Conservation (phyloP, 2,329 filamentous ascomycete genomes). For the Fonsecaea multimorphosa region DNA sequence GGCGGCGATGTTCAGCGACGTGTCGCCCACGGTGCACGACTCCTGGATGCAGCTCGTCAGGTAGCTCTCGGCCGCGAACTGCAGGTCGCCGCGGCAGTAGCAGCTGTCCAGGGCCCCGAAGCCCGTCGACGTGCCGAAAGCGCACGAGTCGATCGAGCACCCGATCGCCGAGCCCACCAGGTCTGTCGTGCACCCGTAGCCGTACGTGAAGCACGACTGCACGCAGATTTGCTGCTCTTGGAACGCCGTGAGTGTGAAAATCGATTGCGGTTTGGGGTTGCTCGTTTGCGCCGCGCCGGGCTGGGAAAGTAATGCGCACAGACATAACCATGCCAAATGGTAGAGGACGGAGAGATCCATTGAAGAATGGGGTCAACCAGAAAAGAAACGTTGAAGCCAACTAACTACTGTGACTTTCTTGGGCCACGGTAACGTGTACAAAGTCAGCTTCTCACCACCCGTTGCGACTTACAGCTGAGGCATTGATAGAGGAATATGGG, state of each 20-base stretch:
- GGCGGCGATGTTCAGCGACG: slow-evolving; percentile 6
- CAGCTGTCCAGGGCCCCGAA: slow-evolving; percentile 16
- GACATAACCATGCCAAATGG: neutral
- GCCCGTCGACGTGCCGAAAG: neutral
- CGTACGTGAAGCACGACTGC: slow-evolving; percentile 14
- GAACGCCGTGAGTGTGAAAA: slow-evolving; percentile 16
- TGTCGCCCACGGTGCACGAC: slow-evolving; percentile 18
- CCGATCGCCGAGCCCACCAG: slow-evolving; percentile 9
- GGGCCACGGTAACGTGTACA: neutral
- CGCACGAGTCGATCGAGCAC: slow-evolving; percentile 8
- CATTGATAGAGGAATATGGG: neutral
- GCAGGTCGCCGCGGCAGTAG: slow-evolving; percentile 18
- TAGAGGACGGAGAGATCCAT: neutral
- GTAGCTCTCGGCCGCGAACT: slow-evolving; percentile 13
- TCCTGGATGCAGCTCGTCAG: slow-evolving; percentile 10
- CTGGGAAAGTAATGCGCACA: neutral
- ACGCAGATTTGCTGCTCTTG: slow-evolving; percentile 16
- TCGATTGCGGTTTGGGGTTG: neutral
- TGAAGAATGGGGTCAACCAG: no score
- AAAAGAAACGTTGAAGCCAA: no score
- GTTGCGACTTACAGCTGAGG: neutral
- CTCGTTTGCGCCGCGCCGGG: slow-evolving; percentile 10
- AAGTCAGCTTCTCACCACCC: neutral
- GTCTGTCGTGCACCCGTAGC: slow-evolving; percentile 9
- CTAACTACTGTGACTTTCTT: no score